A percentile compares a stretch with the other conserved stretches of the same genome.
Evolutionary conservation across 2,329 filamentous ascomycete genomes (phyloP).

Genomic region (Elsinoe australis): DNA sequence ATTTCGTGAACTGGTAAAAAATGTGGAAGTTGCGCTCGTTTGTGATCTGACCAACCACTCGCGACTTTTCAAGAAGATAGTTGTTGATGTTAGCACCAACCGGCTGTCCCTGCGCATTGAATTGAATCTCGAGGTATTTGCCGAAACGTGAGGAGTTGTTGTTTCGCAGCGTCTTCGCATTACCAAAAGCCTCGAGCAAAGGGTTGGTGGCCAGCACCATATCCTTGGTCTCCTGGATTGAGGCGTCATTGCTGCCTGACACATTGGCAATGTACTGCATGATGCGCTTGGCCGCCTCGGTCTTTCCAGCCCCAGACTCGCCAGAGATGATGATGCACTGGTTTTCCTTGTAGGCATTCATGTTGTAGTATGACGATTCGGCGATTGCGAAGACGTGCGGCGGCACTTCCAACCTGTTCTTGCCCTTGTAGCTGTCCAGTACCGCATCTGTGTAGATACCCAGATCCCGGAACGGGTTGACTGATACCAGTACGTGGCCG

Average conservation of each 20-base stretch:
- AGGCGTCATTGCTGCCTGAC: slow-evolving; percentile 73
- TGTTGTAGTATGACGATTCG: slow-evolving; percentile 96
- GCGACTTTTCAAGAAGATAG: slow-evolving; percentile 89
- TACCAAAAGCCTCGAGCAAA: slow-evolving; percentile 92
- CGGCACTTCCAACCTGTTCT: slow-evolving; percentile 79
- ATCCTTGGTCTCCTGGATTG: slow-evolving; percentile 95
- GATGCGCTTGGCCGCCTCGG: slow-evolving; percentile 93
- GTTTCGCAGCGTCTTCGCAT: slow-evolving; percentile 94
- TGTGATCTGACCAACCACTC: slow-evolving; percentile 87
- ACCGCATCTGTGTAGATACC: slow-evolving; percentile 96
- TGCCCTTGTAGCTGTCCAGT: slow-evolving; percentile 87
- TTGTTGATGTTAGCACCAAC: slow-evolving; percentile 97
- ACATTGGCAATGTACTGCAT: slow-evolving; percentile 99
- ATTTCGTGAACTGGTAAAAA: slow-evolving; percentile 98
- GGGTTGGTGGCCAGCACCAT: slow-evolving; percentile 99
- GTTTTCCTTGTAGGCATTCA: slow-evolving; percentile 99
- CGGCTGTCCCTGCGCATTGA: slow-evolving; percentile 84
- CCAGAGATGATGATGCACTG: slow-evolving; percentile 99
- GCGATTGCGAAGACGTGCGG: slow-evolving; percentile 97
- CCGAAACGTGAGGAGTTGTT: slow-evolving; percentile 99
- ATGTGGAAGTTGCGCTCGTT: slow-evolving; percentile 99
- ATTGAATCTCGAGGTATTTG: slow-evolving; percentile 96
- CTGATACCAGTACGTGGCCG: slow-evolving; percentile 96
- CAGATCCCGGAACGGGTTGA: slow-evolving; percentile 91
- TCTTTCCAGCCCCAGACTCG: slow-evolving; percentile 96